Evolutionary conservation across 1,139 yeast genomes (phyloP).

Genomic region (Candida albicans): DNA sequence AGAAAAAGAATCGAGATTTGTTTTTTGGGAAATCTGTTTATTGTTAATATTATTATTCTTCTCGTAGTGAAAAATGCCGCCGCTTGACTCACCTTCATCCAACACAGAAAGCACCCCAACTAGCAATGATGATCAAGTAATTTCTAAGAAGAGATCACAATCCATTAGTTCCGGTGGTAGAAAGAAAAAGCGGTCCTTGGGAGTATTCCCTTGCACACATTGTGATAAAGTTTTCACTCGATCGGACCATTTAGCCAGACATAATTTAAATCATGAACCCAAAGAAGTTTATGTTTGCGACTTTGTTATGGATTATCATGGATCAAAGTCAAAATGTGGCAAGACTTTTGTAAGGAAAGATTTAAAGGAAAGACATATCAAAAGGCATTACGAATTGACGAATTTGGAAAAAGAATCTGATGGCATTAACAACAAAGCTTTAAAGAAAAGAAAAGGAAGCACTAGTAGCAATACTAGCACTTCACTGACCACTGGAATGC

Average conservation of each 20-base stretch:
- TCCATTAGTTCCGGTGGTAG: not conserved
- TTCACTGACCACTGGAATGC: not conserved
- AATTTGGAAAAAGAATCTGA: not conserved
- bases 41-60: not conserved
- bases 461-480: not conserved
- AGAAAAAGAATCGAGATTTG: too few relatives aligned
- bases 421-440: not conserved
- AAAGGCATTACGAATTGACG: conserved; percentile 28
- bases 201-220: conserved; percentile 24
- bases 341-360: conserved; percentile 43
- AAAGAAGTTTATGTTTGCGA: conserved; percentile 31
- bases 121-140: not conserved
- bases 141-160: not conserved
- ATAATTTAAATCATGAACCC: conserved; percentile 44
- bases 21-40: not conserved
- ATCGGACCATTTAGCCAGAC: conserved; percentile 45
- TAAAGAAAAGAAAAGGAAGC: conserved; percentile 1
- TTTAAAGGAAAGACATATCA: conserved; percentile 39
- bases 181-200: conserved; percentile 18
- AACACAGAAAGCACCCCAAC: not conserved
- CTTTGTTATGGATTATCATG: conserved; percentile 28
- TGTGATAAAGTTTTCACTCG: conserved; percentile 45
- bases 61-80: too few relatives aligned
- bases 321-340: conserved; percentile 29
- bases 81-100: too few relatives aligned